phyloP scores from a whole-genome alignment of 1,139 yeast genomes.

The Candida neerlandica region DNA sequence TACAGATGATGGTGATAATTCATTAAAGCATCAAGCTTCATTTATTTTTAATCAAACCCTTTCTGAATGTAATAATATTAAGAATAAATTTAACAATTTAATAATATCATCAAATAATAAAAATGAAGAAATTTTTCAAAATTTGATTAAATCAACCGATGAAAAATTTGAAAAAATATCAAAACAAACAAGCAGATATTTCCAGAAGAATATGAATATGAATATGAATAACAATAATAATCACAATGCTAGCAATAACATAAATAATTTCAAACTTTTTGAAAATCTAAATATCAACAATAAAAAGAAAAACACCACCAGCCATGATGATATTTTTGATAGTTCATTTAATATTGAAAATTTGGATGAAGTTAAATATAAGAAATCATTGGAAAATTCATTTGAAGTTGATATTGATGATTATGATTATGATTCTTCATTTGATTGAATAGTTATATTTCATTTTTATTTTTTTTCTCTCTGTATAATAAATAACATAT shows the following conservation, averaged over 20 bases:
- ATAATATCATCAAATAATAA: conserved; percentile 6
- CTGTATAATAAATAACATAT: neutral
- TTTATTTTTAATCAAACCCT: conserved; percentile 12
- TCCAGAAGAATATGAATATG: conserved; percentile 9
- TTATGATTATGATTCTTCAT: conserved; percentile 14
- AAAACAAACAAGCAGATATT: conserved; percentile 25
- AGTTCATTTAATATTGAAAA: conserved; percentile 33
- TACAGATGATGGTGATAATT: neutral
- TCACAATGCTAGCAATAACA: conserved; percentile 2
- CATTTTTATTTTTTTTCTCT: neutral
- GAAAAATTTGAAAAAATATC: conserved; percentile 24
- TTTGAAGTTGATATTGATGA: conserved; percentile 19
- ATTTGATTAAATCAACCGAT: conserved; percentile 17
- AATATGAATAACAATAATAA: conserved; percentile 12
- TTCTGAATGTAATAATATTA: conserved; percentile 12
- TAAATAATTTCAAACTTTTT: conserved; percentile 7
- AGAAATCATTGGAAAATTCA: conserved; percentile 15
- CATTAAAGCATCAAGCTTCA: conserved; percentile 12
- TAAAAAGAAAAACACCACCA: neutral
- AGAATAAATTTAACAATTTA: conserved; percentile 12
- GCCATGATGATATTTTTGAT: conserved; percentile 21
- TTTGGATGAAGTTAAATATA: conserved; percentile 15
- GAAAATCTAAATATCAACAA: neutral
- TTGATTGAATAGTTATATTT: conserved; percentile 6
- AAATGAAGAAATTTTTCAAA: conserved; percentile 7